Base-by-base conservation (phyloP, 2,329 filamentous ascomycete species). In the Pseudopyricularia cyperi region DNA sequence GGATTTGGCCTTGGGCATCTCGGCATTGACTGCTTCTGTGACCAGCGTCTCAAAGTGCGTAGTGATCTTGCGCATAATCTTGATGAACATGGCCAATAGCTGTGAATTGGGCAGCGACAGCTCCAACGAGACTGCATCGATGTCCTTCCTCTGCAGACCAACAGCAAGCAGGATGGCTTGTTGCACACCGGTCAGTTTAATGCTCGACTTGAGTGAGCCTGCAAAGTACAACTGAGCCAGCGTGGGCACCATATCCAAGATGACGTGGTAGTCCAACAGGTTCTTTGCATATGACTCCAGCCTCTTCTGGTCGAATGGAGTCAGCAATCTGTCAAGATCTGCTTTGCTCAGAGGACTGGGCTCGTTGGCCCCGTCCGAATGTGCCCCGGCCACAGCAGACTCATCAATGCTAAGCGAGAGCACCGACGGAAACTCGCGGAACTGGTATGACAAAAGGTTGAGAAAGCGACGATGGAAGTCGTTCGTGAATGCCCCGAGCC, bases 401-500 rank as follows among this genome's bases (percentile, higher is more conserved):
- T 96, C 88, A 63, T 94, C 87, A 55, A 98, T 87, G 56, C 84
- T 89, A 35, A 97, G 76, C 0, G 90, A 90, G 44, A 88, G 80
- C 17, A 86, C 72, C 1, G 87, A 79, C 4, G 83, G 74, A 65
- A 98, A 97, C 2, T 79, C 72, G 52, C 88, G 82, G 77, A 98
- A 98, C 64, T 95, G 87, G 66, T 94, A 98, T 17, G 88, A 91
- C 4, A 98, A 76, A 3, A 98, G 79, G 9, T 85, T 82, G 48
- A 95, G 73, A 73, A 97, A 97, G n/a, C 94, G 83, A 57, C 82
- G 83, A 63, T 97, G 90, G 76, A 97, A 98, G 66, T 98, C 93
- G 55, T 85, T 80, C 4, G 91, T 79, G 63, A 94, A 98, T 2
- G 89, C 89, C 15, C 87, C 88, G 0, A 97, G 81, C 93, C 93